Base-by-base conservation (phyloP, 345 rosid species). In the Cardamine occulta region DNA sequence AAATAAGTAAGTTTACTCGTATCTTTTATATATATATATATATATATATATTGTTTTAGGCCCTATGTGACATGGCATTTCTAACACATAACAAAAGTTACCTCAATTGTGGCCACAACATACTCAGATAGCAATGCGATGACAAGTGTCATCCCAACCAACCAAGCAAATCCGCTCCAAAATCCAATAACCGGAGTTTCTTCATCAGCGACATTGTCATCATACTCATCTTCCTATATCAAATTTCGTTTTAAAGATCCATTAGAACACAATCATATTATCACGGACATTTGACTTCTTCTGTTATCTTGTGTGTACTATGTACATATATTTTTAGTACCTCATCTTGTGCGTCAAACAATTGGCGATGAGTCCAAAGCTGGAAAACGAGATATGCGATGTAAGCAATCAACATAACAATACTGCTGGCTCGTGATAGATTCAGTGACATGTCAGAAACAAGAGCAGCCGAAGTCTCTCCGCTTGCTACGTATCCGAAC, bases 21-120 rank as follows among this genome's bases (percentile, higher is more conserved):
- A 40, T 13, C 1, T 1, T 1, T 40, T 40, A 40, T n/a, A n/a
- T n/a, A n/a, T n/a, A n/a, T 40, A 40, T 13, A 40, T 1, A 13
- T 40, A 5, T 42, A 24, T 24, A 24, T 24, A n/a, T n/a, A n/a
- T 2, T 24, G 26, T 28, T 28, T 42, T 8, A 13, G 23, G 23
- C 23, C 7, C 1, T 5, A 23, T 52, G 3, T 11, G 0, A 23
- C n/a, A 40, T 17, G 24, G 4, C 11, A 58, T 58, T 32, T 1
- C 8, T 56, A 29, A 56, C 37, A 52, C 21, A 52, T 35, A 9
- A 31, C 10, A 58, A 67, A 29, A n/a, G 42, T 54, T 87, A 93
- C 98, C 97, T 93, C 93, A 52, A 93, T 91, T 1, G 97, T 93
- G 81, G 92, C 94, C 40, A 93, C 98, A n/a, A 93, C 94, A 77